Conservation (phyloP, 2,329 filamentous ascomycete genomes). For the Chrysosphaeria jannelii region DNA sequence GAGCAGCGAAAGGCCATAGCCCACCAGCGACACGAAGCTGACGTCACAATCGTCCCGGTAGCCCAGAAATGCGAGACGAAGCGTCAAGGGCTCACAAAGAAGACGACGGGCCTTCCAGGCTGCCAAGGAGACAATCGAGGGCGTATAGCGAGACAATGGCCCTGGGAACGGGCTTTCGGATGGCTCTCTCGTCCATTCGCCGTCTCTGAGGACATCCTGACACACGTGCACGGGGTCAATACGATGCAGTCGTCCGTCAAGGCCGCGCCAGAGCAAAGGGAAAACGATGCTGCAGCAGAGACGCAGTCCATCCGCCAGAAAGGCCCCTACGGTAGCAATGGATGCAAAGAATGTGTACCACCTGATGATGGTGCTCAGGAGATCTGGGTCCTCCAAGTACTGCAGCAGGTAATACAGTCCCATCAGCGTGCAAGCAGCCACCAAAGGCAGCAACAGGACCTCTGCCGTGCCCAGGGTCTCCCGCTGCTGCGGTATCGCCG, state of each 20-base stretch:
- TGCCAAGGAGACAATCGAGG: constrained; percentile 5
- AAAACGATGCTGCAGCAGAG: constrained; percentile 38
- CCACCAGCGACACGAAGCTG: background rate
- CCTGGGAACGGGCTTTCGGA: constrained; percentile 12
- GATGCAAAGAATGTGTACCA: constrained; percentile 61
- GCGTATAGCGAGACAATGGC: constrained; percentile 8
- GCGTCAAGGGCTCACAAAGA: constrained; percentile 19
- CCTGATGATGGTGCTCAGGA: constrained; percentile 58
- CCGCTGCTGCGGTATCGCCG: background rate
- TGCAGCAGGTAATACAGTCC: constrained; percentile 72
- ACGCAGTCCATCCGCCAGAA: constrained; percentile 42
- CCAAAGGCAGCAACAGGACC: constrained; percentile 56
- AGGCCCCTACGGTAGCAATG: constrained; percentile 41
- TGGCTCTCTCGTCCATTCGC: constrained; percentile 6
- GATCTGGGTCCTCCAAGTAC: constrained; percentile 50
- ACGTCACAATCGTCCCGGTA: constrained; percentile 13
- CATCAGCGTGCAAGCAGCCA: constrained; percentile 35
- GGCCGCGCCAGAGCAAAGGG: constrained; percentile 30
- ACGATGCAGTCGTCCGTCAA: constrained; percentile 12
- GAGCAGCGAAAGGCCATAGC: background rate
- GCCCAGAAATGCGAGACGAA: constrained; percentile 20
- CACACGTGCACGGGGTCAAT: constrained; percentile 13
- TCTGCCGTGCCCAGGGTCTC: constrained; percentile 44
- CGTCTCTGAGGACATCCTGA: constrained; percentile 7
- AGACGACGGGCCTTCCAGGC: constrained; percentile 22